phyloP scores from a whole-genome alignment of 1,284 basidiomycete genomes.

The Anthracocystis walkeri region DNA sequence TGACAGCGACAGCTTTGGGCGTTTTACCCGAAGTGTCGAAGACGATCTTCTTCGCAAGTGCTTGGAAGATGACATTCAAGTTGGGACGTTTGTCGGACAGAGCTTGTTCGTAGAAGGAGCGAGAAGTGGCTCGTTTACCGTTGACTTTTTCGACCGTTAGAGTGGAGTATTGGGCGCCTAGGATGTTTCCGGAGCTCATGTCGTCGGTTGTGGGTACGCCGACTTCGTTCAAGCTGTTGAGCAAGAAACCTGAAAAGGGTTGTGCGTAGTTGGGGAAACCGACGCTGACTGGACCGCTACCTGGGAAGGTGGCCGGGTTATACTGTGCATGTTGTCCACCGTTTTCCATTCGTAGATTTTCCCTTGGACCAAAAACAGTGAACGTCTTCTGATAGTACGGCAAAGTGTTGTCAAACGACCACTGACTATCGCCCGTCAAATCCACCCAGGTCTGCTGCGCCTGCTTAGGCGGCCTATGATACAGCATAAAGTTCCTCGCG shows the following conservation, averaged over 20 bases:
- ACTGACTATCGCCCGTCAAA: conserved; percentile 49
- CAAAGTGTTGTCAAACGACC: conserved; percentile 45
- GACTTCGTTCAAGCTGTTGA: conserved; percentile 46
- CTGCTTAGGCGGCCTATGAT: conserved; percentile 45
- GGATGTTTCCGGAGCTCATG: conserved; percentile 60
- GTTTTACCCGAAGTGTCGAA: conserved; percentile 70
- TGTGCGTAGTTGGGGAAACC: conserved; percentile 56
- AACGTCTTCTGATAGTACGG: conserved; percentile 51
- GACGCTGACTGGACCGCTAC: conserved; percentile 40
- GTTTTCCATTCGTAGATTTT: conserved; percentile 39
- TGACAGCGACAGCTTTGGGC: conserved; percentile 49
- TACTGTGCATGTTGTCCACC: conserved; percentile 34
- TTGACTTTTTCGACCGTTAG: conserved; percentile 39
- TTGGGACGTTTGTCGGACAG: conserved; percentile 48
- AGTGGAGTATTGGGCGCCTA: conserved; percentile 65
- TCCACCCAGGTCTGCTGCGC: conserved; percentile 48
- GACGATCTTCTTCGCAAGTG: conserved; percentile 60
- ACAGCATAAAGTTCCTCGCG: conserved; percentile 58
- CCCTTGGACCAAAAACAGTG: conserved; percentile 41
- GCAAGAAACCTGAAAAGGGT: conserved; percentile 49
- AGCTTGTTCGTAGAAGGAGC: conserved; percentile 49
- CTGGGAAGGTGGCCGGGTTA: conserved; percentile 44
- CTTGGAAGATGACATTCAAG: conserved; percentile 58
- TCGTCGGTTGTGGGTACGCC: conserved; percentile 51
- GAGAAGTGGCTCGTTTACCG: conserved; percentile 49